A percentile compares a stretch with the other conserved stretches of the same genome.
Evolutionary conservation across 352 stramenopile species (phyloP).

Genomic region (Phytopythium delawarense): DNA sequence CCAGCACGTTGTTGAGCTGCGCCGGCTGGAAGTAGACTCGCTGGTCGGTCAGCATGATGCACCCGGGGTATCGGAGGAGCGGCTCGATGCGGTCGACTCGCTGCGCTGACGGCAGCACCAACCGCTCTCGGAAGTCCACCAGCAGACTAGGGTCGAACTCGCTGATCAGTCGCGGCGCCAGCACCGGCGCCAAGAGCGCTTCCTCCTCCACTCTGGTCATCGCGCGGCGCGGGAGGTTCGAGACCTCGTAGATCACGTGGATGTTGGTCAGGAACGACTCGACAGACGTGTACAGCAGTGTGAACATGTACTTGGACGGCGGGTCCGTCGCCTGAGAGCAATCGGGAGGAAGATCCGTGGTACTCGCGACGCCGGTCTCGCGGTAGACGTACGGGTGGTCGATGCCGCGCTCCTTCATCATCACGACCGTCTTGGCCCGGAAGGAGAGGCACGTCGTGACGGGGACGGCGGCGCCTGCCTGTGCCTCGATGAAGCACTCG

Average conservation of each 20-base stretch:
- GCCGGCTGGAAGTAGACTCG: constrained; percentile 91
- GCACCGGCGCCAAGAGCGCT: constrained; percentile 49
- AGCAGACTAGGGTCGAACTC: constrained; percentile 81
- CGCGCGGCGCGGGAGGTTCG: constrained; percentile 37
- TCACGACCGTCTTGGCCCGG: constrained; percentile 40
- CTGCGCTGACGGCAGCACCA: constrained; percentile 44
- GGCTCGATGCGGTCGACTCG: constrained; percentile 78
- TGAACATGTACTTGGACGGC: constrained; percentile 67
- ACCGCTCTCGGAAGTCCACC: constrained; percentile 79
- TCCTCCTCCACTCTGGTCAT: constrained; percentile 71
- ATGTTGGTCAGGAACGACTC: constrained; percentile 65
- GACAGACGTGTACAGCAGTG: constrained; percentile 61
- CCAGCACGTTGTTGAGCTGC: constrained; percentile 89
- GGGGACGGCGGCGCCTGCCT: constrained; percentile 3
- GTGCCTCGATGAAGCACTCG: constrained; percentile 41
- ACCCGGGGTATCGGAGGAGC: constrained; percentile 83
- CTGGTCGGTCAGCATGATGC: constrained; percentile 72
- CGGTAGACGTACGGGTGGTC: constrained; percentile 63
- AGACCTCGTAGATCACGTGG: constrained; percentile 49
- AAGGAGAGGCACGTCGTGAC: constrained; percentile 54
- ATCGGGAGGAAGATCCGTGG: constrained; percentile 1
- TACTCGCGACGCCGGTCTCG: constrained; percentile 15
- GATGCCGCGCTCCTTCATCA: constrained; percentile 74
- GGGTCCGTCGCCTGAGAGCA: constrained; percentile 10
- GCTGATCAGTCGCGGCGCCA: constrained; percentile 45